These are phyloP conservation scores for Porogramme epimiltina DNA, from an alignment of 1,284 basidiomycete species.

Conservation along the genomic window DNA sequence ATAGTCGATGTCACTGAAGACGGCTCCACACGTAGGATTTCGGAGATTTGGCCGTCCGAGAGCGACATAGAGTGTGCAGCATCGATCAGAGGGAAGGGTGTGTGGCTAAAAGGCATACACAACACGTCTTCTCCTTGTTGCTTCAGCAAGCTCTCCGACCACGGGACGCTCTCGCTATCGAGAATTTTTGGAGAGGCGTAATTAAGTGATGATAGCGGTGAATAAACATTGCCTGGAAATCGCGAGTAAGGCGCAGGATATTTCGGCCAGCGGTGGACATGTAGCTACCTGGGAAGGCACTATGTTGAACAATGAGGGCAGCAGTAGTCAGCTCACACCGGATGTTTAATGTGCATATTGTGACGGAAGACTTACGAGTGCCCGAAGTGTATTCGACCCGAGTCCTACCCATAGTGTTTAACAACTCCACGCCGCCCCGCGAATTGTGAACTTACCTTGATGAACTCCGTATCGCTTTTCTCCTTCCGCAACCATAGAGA, in stretches of 20 bases:
- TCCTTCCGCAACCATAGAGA: slow-evolving; percentile 23
- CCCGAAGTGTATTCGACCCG: slow-evolving; percentile 6
- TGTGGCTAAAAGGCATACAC: slow-evolving; percentile 22
- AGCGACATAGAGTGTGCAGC: slow-evolving; percentile 13
- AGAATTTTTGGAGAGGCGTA: no score
- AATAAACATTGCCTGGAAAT: no score
- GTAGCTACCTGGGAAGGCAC: no score
- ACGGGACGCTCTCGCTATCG: slow-evolving; percentile 24
- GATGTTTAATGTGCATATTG: no score
- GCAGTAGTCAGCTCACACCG: no score
- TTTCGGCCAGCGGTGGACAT: no score
- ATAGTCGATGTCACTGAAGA: slow-evolving; percentile 33
- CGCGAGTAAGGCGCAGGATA: no score
- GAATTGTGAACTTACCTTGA: no score
- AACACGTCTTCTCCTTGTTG: slow-evolving; percentile 39
- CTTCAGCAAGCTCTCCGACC: slow-evolving; percentile 32
- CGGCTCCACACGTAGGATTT: slow-evolving; percentile 33
- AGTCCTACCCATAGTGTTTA: no score
- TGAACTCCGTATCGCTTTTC: slow-evolving; percentile 8
- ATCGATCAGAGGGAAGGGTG: slow-evolving; percentile 20
- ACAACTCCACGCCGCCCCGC: no score
- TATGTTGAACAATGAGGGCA: no score
- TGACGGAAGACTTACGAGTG: slow-evolving; percentile 14
- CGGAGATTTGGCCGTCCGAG: slow-evolving; percentile 12
- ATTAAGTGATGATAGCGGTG: no score